Evolutionary conservation across 2,329 filamentous ascomycete species (phyloP), one percentile per base, ranked within the genome.

Genomic region (Tricladium varicosporioides): DNA sequence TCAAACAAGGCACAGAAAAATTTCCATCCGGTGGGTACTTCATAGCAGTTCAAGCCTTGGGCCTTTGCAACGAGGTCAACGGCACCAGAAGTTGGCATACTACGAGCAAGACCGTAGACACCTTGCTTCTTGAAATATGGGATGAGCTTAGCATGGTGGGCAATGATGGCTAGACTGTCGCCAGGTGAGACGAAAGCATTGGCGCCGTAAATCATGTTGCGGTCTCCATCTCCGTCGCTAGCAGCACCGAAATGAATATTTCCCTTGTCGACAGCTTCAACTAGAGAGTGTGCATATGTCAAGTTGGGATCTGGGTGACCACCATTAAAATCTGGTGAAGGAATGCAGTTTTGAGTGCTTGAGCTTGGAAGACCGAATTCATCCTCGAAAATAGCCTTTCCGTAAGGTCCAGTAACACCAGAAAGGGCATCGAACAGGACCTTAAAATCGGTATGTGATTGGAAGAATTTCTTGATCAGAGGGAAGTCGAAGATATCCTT

Each of bases 131-230:
- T 88, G 85, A 99, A 99, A 80, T 96, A 99, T 58, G 94, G 94
- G 69, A 99, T 99, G 59, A 96, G 85, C 68, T 96, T 85, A 66
- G 94, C 92, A 73, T 99, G 88, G 80, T 99, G 94, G 49, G 94
- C 92, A 71, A 99, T 99, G 73, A 99, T 99, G 70, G 94, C 94
- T 69, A 99, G 81, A 70, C 91, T 96, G 80, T 99, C 94, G 71
- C 94, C 94, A 7, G 94, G 94, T 7, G 93, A 97, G 60, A 99
- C 94, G 71, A 99, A 99, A 46, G 89, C 86, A 70, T 95, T 93
- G 65, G 93, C 92, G 62, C 94, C 94, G 77, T 99, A 99, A 72
- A 99, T 99, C 94, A 99, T 99, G 85, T 99, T 99, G 68, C 94
- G 90, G 80, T 99, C 94, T 69, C 94, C 94, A 69, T 99, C 94